These are phyloP conservation scores for Chaetomidium leptoderma DNA, from an alignment of 495 filamentous ascomycete genomes.

Conservation along the genomic window DNA sequence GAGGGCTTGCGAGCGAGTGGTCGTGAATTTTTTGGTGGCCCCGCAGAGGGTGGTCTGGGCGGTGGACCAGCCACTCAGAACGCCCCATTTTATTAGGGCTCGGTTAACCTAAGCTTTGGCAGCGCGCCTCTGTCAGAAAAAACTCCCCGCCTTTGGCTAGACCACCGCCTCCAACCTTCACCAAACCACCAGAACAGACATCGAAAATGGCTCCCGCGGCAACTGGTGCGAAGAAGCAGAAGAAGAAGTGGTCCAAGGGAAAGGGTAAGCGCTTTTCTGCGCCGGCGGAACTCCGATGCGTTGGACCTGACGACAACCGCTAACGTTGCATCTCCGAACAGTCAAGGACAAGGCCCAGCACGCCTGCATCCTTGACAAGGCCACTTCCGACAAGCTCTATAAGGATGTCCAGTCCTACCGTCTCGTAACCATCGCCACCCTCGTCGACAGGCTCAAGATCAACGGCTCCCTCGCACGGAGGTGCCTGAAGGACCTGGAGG, in stretches of 20 bases:
- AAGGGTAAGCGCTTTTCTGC: conserved; percentile 49
- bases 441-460: conserved; percentile 99
- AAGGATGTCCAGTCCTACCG: conserved; percentile 99
- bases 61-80: conserved; percentile 29
- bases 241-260: conserved; percentile 99
- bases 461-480: conserved; percentile 92
- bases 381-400: conserved; percentile 84
- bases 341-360: conserved; percentile 99
- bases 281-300: conserved; percentile 10
- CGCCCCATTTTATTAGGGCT: conserved; percentile 34
- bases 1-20: conserved; percentile 24
- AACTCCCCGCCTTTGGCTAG: conserved; percentile 41
- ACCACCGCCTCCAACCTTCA: conserved; percentile 37
- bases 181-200: conserved; percentile 39
- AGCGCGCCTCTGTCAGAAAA: conserved; percentile 28
- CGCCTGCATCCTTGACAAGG: conserved; percentile 74
- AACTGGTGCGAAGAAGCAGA: conserved; percentile 92
- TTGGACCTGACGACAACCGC: conserved; percentile 6
- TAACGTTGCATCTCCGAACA: conserved; percentile 38
- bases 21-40: conserved; percentile 42
- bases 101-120: conserved; percentile 36
- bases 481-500: conserved; percentile 90
- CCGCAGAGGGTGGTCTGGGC: conserved; percentile 28
- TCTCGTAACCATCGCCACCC: conserved; percentile 95
- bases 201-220: conserved; percentile 68